Percentiles rank a stretch among this genome's conserved stretches.
Evolutionary conservation across 2,329 filamentous ascomycete species (phyloP).

Genomic region (Sclerotinia sclerotiorum): DNA sequence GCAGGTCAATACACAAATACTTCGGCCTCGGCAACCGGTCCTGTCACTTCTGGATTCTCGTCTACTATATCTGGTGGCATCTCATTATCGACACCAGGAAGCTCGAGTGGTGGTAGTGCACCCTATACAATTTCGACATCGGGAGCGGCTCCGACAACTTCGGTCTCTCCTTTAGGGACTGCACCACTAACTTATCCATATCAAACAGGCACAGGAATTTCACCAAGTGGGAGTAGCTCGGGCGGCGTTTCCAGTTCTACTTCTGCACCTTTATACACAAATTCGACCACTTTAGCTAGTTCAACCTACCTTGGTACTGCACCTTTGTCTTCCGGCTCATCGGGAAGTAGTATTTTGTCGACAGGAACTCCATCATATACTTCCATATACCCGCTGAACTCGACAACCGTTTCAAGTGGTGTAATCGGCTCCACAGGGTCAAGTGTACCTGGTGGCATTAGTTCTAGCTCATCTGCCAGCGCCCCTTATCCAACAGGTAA

Average conservation of each 20-base stretch:
- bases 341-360: conserved; percentile 10
- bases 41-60: conserved; percentile 12
- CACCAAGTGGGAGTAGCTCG: conserved; percentile 17
- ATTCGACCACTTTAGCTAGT: conserved; percentile 4
- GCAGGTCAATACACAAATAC: conserved; percentile 2
- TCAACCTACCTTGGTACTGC: conserved; percentile 14
- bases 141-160: conserved; percentile 1
- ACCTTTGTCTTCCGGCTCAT: conserved; percentile 13
- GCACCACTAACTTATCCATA: conserved; percentile 11
- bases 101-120: background rate
- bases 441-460: conserved; percentile 11
- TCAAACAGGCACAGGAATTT: conserved; percentile 7
- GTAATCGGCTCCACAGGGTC: background rate
- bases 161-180: background rate
- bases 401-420: conserved; percentile 4
- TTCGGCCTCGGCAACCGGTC: conserved; percentile 11
- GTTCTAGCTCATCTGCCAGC: background rate
- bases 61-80: conserved; percentile 6
- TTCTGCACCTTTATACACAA: conserved; percentile 17
- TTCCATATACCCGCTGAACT: conserved; percentile 12
- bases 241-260: background rate
- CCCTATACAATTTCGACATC: conserved; percentile 19
- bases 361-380: conserved; percentile 10
- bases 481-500: conserved; percentile 26
- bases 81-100: conserved; percentile 8